phyloP scores from a whole-genome alignment of 1,284 basidiomycete genomes.

The Agaricales sp. region DNA sequence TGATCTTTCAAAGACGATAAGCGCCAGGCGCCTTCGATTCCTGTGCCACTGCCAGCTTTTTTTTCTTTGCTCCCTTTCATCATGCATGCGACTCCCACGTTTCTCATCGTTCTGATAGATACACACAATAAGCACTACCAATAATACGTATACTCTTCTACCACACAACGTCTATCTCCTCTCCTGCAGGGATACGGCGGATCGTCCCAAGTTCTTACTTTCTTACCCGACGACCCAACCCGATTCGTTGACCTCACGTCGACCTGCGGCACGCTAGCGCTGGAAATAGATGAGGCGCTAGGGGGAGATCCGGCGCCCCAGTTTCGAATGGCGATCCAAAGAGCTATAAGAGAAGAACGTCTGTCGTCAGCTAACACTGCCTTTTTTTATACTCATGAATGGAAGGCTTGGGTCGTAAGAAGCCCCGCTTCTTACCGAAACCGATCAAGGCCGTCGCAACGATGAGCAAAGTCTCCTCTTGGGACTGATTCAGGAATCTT shows the following conservation, averaged over 20 bases:
- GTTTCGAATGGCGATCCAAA: not conserved
- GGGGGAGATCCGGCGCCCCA: not conserved
- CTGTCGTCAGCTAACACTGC: not conserved
- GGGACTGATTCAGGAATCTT: constrained; percentile 48
- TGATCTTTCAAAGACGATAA: not conserved
- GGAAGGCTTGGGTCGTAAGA: no score
- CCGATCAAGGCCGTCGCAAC: constrained; percentile 60
- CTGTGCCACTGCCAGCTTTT: not conserved
- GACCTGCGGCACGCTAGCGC: not conserved
- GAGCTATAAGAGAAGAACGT: not conserved
- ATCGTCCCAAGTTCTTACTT: constrained; percentile 18
- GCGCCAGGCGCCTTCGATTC: not conserved
- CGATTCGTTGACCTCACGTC: not conserved
- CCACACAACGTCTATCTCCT: constrained; percentile 54
- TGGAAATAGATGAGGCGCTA: not conserved
- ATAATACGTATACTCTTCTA: constrained; percentile 59
- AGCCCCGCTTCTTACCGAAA: constrained; percentile 42
- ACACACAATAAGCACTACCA: no score
- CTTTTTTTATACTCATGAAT: not conserved
- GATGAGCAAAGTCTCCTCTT: constrained; percentile 64
- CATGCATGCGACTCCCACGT: no score
- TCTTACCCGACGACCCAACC: constrained; percentile 16
- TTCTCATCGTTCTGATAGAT: no score
- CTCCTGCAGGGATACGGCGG: constrained; percentile 43
- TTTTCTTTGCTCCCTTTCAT: not conserved